A percentile compares a stretch with the other conserved stretches of the same genome.
Evolutionary conservation across 305 asterid species (phyloP).

Genomic region (Fraxinus baroniana): DNA sequence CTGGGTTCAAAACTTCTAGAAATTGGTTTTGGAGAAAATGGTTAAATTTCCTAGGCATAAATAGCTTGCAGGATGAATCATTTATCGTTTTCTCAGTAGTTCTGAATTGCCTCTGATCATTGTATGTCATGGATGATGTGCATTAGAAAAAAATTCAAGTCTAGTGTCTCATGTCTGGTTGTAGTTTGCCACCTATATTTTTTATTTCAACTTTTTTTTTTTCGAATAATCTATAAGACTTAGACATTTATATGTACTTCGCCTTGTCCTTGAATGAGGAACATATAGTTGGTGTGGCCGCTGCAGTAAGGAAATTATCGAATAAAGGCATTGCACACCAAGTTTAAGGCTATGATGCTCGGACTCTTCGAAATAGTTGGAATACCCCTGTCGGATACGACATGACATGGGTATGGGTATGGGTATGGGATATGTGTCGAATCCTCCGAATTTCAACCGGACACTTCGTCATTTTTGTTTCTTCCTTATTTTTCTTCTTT

Average conservation of each 20-base stretch:
- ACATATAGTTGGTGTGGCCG: neutral
- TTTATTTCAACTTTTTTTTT: neutral
- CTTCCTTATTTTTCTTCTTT: too few relatives aligned
- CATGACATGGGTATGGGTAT: too few relatives aligned
- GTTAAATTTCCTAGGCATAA: neutral
- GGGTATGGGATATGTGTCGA: too few relatives aligned
- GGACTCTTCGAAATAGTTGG: too few relatives aligned
- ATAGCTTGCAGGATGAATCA: neutral
- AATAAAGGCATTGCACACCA: neutral
- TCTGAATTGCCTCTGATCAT: neutral
- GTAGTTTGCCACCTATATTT: neutral
- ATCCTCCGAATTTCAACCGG: too few relatives aligned
- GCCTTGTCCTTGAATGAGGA: neutral
- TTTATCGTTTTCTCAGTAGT: neutral
- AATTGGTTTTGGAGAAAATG: neutral
- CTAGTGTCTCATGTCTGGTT: neutral
- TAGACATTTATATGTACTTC: neutral
- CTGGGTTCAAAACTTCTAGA: neutral
- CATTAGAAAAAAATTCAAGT: neutral
- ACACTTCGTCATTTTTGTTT: too few relatives aligned
- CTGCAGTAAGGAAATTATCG: neutral
- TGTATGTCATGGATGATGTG: neutral
- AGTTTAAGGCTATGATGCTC: too few relatives aligned
- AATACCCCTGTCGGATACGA: too few relatives aligned
- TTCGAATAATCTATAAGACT: neutral